Evolutionary conservation across 192 early-diverging fungal species (phyloP), one percentile per base, ranked within the genome.

Genomic region (Podila clonocystis): DNA sequence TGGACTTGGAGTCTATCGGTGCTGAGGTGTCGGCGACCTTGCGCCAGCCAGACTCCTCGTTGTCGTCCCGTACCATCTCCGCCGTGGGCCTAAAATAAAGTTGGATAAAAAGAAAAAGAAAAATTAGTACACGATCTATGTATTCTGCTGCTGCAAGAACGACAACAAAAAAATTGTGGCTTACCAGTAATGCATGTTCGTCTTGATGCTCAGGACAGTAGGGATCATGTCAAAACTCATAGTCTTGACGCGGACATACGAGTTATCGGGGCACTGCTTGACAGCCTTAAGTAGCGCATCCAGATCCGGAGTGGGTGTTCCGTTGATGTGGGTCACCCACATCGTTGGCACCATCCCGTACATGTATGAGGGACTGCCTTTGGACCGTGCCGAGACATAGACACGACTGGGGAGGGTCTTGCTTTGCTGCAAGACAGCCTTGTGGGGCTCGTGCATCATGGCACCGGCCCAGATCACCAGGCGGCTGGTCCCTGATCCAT

Each of bases 401-500:
- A 93, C 88, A 26, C 88, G 84, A n/a, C 90, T 91, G 7, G 91
- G 91, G 17, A 91, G 77, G 2, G 82, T 86, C 41, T 89, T 90
- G 69, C 87, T 86, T 73, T 92, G 91, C 78, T 90, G 91, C 55
- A 90, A 58, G 28, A 91, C 85, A 17, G 92, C 91, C 71, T 89
- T 90, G 82, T 92, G 88, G 33, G 93, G 92, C 65, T 89, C 88
- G 65, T 95, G 93, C 75, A 95, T 83, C 26, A 89, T 85, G 12
- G 92, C 94, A 22, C 96, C 96, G 5, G 94, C 93, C 96, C 96
- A 97, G 62, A 91, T 86, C 34, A 96, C 91, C 11, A 95, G 83
- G 66, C 91, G 91, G 24, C 84, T 87, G 7, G 89, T 93, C 49
- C 87, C 90, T 68, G 85, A 82, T 31, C 88, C 86, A 59, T 85